phyloP scores from a whole-genome alignment of 345 rosid species.

The Clausena lansium region DNA sequence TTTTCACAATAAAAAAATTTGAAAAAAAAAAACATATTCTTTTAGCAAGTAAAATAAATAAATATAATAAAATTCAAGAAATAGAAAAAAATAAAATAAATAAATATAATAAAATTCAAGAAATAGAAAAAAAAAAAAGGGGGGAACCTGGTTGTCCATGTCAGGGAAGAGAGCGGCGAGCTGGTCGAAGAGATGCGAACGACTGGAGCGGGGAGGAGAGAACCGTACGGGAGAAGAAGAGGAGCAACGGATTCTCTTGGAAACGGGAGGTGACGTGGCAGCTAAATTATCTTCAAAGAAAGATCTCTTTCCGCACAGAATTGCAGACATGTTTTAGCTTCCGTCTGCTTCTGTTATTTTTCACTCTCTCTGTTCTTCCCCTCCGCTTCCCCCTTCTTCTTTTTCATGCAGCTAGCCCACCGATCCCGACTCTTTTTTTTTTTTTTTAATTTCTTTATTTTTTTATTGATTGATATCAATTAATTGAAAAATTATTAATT shows the following conservation, averaged over 20 bases:
- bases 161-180: constrained; percentile 63
- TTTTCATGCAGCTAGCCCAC: constrained; percentile 8
- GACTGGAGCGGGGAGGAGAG: constrained; percentile 45
- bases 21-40: not conserved
- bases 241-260: constrained; percentile 67
- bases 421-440: not conserved
- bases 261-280: constrained; percentile 47
- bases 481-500: too few species aligned
- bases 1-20: not conserved
- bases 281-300: constrained; percentile 73
- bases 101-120: not conserved
- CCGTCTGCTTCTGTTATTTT: constrained; percentile 16
- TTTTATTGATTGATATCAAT: not conserved
- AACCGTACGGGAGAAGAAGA: constrained; percentile 57
- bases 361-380: constrained; percentile 7
- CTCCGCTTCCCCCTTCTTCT: constrained; percentile 23
- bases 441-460: too few species aligned
- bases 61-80: not conserved
- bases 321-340: constrained; percentile 85
- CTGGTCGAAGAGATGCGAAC: constrained; percentile 39
- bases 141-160: constrained; percentile 70
- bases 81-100: not conserved
- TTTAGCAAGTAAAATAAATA: not conserved
- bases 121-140: not conserved
- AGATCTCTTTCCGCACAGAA: constrained; percentile 93